Conservation (phyloP, 768 basidiomycete genomes). For the Lentinula sp. region DNA sequence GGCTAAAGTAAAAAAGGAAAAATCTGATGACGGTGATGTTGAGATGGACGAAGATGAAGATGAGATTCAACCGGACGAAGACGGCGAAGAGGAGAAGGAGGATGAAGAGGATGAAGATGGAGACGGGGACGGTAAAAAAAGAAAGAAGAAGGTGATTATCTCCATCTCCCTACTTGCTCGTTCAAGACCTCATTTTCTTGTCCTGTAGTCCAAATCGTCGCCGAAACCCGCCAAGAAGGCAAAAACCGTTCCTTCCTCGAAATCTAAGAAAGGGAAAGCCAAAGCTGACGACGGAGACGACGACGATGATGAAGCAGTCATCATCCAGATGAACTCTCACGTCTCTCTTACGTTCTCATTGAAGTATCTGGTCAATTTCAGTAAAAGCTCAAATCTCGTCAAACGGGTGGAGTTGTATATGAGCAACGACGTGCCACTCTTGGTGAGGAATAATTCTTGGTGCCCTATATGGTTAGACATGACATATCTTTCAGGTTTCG, state of each 20-base stretch:
- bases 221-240: slow-evolving; percentile 38
- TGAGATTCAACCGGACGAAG: slow-evolving; percentile 45
- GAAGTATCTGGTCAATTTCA: slow-evolving; percentile 96
- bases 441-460: slow-evolving; percentile 41
- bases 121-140: slow-evolving; percentile 48
- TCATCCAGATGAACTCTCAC: slow-evolving; percentile 83
- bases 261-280: slow-evolving; percentile 58
- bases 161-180: background rate
- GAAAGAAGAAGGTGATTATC: slow-evolving; percentile 55
- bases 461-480: background rate
- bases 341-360: slow-evolving; percentile 92
- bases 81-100: slow-evolving; percentile 41
- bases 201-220: slow-evolving; percentile 4
- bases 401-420: slow-evolving; percentile 77
- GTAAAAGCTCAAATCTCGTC: slow-evolving; percentile 77
- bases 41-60: slow-evolving; percentile 47
- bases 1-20: slow-evolving; percentile 37
- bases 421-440: slow-evolving; percentile 87
- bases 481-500: slow-evolving; percentile 49
- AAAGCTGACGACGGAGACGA: slow-evolving; percentile 49
- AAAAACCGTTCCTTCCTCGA: slow-evolving; percentile 27
- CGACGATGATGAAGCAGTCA: slow-evolving; percentile 47
- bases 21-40: slow-evolving; percentile 35
- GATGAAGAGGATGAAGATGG: slow-evolving; percentile 45
- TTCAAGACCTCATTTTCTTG: background rate